A percentile compares a stretch with the other conserved stretches of the same genome.
Evolutionary conservation across 257 asterid genomes (phyloP).

Genomic region (Przewalskia tangutica): DNA sequence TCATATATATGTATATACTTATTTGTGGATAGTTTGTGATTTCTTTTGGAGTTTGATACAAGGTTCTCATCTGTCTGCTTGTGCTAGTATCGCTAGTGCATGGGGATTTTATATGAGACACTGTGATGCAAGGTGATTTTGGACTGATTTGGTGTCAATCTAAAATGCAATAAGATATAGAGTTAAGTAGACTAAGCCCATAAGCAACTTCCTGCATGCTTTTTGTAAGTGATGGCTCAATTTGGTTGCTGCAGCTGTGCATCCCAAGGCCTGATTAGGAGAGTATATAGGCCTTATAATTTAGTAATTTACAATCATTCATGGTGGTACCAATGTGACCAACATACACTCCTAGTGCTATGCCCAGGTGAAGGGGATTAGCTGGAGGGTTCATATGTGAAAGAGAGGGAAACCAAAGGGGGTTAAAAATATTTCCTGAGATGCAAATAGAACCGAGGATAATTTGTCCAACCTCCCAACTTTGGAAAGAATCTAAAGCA

Average conservation of each 20-base stretch:
- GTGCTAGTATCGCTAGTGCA: neutral
- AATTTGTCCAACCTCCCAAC: neutral
- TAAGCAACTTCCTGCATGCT: neutral
- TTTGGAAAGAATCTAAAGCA: neutral
- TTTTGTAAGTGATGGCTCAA: neutral
- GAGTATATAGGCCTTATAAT: neutral
- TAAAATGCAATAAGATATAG: neutral
- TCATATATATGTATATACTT: neutral
- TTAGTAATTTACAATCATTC: neutral
- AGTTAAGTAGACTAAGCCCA: neutral
- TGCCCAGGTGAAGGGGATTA: neutral
- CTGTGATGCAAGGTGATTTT: neutral
- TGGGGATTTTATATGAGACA: neutral
- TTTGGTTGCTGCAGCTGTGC: neutral
- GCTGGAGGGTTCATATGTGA: neutral
- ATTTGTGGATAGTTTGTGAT: neutral
- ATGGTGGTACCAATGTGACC: no score
- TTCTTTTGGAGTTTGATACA: neutral
- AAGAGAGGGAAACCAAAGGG: neutral
- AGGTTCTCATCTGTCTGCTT: neutral
- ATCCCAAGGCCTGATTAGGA: neutral
- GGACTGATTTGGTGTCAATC: neutral
- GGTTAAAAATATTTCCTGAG: neutral
- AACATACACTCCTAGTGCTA: neutral
- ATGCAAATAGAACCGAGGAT: neutral